Evolutionary conservation across 176 grass and related monocot genomes (phyloP).

Genomic region (Tillandsia leiboldiana): DNA sequence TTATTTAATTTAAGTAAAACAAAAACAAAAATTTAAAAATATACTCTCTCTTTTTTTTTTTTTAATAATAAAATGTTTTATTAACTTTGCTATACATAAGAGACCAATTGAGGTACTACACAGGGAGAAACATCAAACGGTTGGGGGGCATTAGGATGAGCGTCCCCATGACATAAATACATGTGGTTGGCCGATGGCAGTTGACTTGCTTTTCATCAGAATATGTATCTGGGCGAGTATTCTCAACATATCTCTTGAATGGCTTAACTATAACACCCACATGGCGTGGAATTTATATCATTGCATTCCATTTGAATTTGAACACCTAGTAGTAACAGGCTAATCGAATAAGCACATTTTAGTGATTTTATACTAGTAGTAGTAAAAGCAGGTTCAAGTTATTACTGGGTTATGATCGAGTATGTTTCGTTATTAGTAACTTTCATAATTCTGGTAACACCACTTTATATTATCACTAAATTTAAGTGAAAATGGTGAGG

Average conservation of each 20-base stretch:
- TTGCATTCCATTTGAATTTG: no score
- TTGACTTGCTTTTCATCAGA: constrained; percentile 17
- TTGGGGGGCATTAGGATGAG: not conserved
- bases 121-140: not conserved
- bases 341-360: no score
- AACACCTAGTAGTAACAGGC: no score
- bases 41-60: no score
- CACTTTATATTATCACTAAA: no score
- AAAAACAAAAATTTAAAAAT: no score
- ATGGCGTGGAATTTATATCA: not conserved
- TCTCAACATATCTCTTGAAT: not conserved
- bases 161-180: constrained; percentile 13
- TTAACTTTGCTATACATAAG: not conserved
- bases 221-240: constrained; percentile 7
- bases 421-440: no score
- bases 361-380: no score
- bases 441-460: no score
- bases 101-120: not conserved
- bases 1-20: constrained; percentile 5
- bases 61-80: constrained; percentile 1
- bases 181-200: constrained; percentile 15
- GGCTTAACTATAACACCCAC: not conserved
- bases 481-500: no score
- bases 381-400: no score
- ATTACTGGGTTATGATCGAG: no score